Percentiles rank a stretch among this genome's conserved stretches.
These are phyloP conservation scores for Trichophyton rubrum DNA, from an alignment of 2,329 filamentous ascomycete genomes.

Conservation along the genomic window DNA sequence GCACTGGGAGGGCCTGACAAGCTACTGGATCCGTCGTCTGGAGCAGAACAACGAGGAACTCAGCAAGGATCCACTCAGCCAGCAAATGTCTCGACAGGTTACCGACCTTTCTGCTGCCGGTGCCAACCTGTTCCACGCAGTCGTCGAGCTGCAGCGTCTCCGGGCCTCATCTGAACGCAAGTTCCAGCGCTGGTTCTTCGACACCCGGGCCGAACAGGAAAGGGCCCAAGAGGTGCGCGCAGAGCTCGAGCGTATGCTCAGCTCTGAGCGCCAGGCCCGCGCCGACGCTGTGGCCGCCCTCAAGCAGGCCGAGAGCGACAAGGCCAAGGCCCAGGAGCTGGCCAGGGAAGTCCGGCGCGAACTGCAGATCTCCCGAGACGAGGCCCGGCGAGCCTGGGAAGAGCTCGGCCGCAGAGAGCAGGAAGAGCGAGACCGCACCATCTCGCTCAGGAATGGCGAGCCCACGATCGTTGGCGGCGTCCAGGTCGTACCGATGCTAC, in stretches of 20 bases:
- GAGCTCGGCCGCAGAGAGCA: slow-evolving; percentile 87
- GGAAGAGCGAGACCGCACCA: slow-evolving; percentile 76
- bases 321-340: slow-evolving; percentile 58
- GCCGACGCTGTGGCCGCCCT: slow-evolving; percentile 55
- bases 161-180: slow-evolving; percentile 93
- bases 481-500: slow-evolving; percentile 86
- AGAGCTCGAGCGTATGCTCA: slow-evolving; percentile 62
- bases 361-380: slow-evolving; percentile 86
- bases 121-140: slow-evolving; percentile 92
- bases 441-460: slow-evolving; percentile 73
- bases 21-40: slow-evolving; percentile 89
- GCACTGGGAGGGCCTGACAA: slow-evolving; percentile 94
- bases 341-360: slow-evolving; percentile 88
- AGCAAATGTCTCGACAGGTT: slow-evolving; percentile 85
- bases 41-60: slow-evolving; percentile 84
- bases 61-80: slow-evolving; percentile 65
- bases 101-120: slow-evolving; percentile 95
- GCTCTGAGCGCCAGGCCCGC: slow-evolving; percentile 58
- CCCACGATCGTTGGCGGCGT: slow-evolving; percentile 85
- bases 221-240: slow-evolving; percentile 69
- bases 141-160: slow-evolving; percentile 87
- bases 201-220: slow-evolving; percentile 80
- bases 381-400: slow-evolving; percentile 92
- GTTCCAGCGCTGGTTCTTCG: slow-evolving; percentile 97
- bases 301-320: slow-evolving; percentile 56